Evolutionary conservation across 495 filamentous ascomycete genomes (phyloP).

Genomic region (Chaetomium tenue): DNA sequence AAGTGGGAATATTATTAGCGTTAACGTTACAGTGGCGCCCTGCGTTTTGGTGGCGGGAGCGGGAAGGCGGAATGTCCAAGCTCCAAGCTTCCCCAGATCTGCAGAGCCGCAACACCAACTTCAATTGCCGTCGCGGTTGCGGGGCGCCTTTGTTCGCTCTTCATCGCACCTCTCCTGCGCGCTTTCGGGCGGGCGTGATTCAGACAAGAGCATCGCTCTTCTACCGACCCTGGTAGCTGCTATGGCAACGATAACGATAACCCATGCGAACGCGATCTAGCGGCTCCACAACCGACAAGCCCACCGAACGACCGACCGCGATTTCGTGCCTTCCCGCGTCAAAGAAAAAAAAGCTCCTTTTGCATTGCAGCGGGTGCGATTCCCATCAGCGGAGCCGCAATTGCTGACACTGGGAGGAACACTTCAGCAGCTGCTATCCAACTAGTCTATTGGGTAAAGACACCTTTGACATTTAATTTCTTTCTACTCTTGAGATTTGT

Average conservation of each 20-base stretch:
- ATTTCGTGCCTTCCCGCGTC: constrained; percentile 6
- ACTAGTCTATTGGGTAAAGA: constrained; percentile 16
- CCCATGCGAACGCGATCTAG: constrained; percentile 19
- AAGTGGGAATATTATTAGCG: not conserved
- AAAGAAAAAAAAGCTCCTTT: constrained; percentile 3
- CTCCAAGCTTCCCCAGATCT: constrained; percentile 20
- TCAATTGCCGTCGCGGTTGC: constrained; percentile 12
- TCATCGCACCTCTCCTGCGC: not conserved
- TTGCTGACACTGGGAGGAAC: constrained; percentile 4
- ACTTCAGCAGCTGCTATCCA: constrained; percentile 4
- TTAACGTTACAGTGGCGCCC: constrained; percentile 11
- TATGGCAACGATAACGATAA: constrained; percentile 17
- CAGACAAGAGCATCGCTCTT: not conserved
- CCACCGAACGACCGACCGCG: constrained; percentile 16
- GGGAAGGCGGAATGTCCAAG: constrained; percentile 14
- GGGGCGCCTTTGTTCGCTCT: not conserved
- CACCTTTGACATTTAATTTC: constrained; percentile 6
- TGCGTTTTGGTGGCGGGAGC: not conserved
- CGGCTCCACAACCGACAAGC: constrained; percentile 15
- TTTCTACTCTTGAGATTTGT: not conserved
- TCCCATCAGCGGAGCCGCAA: not conserved
- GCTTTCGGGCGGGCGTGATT: not conserved
- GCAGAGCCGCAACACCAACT: constrained; percentile 23
- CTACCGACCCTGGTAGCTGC: not conserved
- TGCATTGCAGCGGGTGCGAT: constrained; percentile 1